phyloP scores from a whole-genome alignment of 495 filamentous ascomycete species.

The Penicillium paxilli region DNA sequence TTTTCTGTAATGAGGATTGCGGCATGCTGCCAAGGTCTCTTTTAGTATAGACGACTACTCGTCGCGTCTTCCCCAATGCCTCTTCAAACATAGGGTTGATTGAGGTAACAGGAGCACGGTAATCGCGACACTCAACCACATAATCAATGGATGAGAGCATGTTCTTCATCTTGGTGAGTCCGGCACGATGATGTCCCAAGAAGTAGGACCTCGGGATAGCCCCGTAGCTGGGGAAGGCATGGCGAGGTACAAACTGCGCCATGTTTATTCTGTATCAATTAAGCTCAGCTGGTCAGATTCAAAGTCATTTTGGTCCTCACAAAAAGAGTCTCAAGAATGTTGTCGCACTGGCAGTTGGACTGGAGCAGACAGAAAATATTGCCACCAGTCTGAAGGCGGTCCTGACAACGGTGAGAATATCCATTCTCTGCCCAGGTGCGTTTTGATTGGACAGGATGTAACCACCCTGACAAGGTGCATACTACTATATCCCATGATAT shows the following conservation, averaged over 20 bases:
- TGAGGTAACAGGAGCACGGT: slow-evolving; percentile 82
- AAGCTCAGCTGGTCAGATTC: neutral
- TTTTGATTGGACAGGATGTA: too few relatives aligned
- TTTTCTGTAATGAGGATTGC: slow-evolving; percentile 24
- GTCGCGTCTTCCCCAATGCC: slow-evolving; percentile 62
- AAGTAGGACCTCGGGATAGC: slow-evolving; percentile 88
- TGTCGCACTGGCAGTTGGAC: neutral
- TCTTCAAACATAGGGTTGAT: slow-evolving; percentile 91
- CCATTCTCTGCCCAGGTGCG: too few relatives aligned
- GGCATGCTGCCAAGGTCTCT: slow-evolving; percentile 64
- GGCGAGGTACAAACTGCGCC: slow-evolving; percentile 70
- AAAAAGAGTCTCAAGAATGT: slow-evolving; percentile 1
- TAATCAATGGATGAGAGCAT: slow-evolving; percentile 80
- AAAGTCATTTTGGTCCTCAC: slow-evolving; percentile 12
- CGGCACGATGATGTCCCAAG: slow-evolving; percentile 89
- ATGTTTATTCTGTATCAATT: slow-evolving; percentile 1
- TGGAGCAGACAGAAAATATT: slow-evolving; percentile 11
- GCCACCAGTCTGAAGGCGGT: slow-evolving; percentile 10
- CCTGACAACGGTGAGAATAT: neutral
- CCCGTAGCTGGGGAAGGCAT: slow-evolving; percentile 63
- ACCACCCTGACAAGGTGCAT: too few relatives aligned
- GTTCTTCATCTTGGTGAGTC: slow-evolving; percentile 81
- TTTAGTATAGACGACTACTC: slow-evolving; percentile 91
- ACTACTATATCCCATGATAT: too few relatives aligned
- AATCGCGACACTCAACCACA: slow-evolving; percentile 93